A percentile compares a stretch with the other conserved stretches of the same genome.
These are phyloP conservation scores for Suillus decipiens DNA, from an alignment of 768 basidiomycete genomes.

Conservation along the genomic window DNA sequence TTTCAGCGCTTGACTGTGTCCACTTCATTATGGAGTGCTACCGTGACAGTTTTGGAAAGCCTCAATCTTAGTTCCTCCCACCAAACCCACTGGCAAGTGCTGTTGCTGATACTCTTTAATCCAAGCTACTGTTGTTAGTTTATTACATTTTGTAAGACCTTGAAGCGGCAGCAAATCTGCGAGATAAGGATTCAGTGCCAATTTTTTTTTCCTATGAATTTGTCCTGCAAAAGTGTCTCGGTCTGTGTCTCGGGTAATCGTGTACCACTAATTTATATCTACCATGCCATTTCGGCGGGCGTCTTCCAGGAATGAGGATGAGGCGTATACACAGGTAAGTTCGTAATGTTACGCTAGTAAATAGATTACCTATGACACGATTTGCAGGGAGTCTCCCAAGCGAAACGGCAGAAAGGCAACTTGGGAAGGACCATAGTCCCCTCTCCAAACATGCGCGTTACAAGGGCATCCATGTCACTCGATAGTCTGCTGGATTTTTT, in stretches of 20 bases:
- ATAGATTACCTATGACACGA: neutral
- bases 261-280: neutral
- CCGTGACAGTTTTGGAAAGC: no score
- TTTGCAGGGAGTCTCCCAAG: slow-evolving; percentile 9
- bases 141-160: no score
- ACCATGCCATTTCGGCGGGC: slow-evolving; percentile 11
- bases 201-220: neutral
- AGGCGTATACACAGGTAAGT: slow-evolving; percentile 23
- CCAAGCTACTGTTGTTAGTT: no score
- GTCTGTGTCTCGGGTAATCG: neutral
- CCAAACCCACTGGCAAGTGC: no score
- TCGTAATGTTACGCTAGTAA: neutral
- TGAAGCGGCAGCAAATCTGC: no score
- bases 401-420: slow-evolving; percentile 31
- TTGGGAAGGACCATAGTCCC: slow-evolving; percentile 16
- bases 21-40: no score
- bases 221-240: neutral
- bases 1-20: no score
- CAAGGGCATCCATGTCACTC: slow-evolving; percentile 22
- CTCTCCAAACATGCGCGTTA: slow-evolving; percentile 14
- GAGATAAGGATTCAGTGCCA: neutral
- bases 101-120: no score
- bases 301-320: slow-evolving; percentile 24
- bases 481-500: slow-evolving; percentile 22
- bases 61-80: no score